Conservation (phyloP, 768 basidiomycete species). For the Rhodocollybia butyracea region DNA sequence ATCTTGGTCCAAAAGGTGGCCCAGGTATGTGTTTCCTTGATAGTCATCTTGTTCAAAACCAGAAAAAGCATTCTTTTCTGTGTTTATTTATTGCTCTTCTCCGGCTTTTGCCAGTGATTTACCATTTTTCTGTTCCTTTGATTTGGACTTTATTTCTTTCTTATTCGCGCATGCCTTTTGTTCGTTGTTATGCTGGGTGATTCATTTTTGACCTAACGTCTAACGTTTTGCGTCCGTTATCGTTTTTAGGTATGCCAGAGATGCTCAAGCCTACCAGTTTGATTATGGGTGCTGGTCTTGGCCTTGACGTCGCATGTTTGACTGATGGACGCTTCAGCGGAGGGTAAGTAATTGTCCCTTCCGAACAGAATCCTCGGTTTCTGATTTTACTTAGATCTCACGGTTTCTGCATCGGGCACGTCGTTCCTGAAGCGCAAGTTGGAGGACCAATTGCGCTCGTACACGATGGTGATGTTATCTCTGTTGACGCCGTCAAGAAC, state of each 20-base stretch:
- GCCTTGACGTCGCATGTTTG: conserved; percentile 92
- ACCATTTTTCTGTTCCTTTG: neutral
- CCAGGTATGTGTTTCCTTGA: conserved; percentile 49
- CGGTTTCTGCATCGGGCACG: conserved; percentile 96
- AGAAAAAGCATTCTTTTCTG: neutral
- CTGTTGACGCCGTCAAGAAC: conserved; percentile 87
- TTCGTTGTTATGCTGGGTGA: conserved; percentile 7
- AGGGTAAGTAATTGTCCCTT: conserved; percentile 58
- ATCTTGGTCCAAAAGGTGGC: conserved; percentile 95
- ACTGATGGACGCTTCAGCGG: conserved; percentile 98
- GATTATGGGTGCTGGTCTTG: conserved; percentile 98
- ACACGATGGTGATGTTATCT: conserved; percentile 81
- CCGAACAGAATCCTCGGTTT: conserved; percentile 12
- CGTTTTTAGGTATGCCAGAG: conserved; percentile 83
- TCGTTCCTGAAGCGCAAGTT: conserved; percentile 93
- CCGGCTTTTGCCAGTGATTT: neutral
- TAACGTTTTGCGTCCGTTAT: conserved; percentile 6
- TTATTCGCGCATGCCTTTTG: neutral
- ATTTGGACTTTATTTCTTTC: neutral
- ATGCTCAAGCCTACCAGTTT: conserved; percentile 98
- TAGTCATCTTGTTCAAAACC: neutral
- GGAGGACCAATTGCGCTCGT: conserved; percentile 93
- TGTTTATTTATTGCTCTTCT: conserved; percentile 11
- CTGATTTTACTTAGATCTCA: conserved; percentile 64
- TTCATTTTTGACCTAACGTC: neutral